Base-by-base conservation (phyloP, 495 filamentous ascomycete genomes). In the Achaetomiella virescens region DNA sequence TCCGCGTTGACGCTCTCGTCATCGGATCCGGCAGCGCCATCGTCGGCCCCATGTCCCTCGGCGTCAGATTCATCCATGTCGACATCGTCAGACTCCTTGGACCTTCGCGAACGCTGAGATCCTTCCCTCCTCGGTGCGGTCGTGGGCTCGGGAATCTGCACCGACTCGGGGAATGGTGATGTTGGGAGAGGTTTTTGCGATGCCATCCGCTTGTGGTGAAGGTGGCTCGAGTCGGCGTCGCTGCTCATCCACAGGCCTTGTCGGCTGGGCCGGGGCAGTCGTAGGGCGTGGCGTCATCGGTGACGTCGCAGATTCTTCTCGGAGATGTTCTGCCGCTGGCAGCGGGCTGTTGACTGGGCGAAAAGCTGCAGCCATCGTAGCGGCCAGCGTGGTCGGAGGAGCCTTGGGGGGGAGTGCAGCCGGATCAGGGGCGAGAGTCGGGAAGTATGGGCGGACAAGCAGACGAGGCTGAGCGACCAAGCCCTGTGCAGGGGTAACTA, bases 311-410 rank as follows among this genome's bases (percentile, higher is more conserved):
- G 82, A 60, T 22, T 73, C 68, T 27, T 72, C 76, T 15, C 61
- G 67, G 41, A 65, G 62, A 37, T 62, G 48, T 36, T 73, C 70
- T 35, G 79, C 77, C 54, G 81, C 74, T 48, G 76, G 70, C 24
- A 89, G 78, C 55, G 81, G 82, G 51, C 82, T 86, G 73, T 91
- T 90, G 67, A 92, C 87, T 57, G 89, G 82, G 60, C 84, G 82
- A 67, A 92, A 91, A 51, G 84, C 67, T 42, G 74, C 68, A 53
- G 75, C 73, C 75, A 78, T 78, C 43, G 50, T 65, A 52, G 18
- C n/a, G 38, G 42, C 18, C 44, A 36, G 43, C 25, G 52, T 44
- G 35, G 44, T 46, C 5, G 36, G 25, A 52, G 22, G 29, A 35
- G 54, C 44, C 43, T 54, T 44, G 60, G 54, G 54, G 31, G n/a